Conservation (phyloP, 108 stramenopile genomes). For the Pseudonitzschia pungens region DNA sequence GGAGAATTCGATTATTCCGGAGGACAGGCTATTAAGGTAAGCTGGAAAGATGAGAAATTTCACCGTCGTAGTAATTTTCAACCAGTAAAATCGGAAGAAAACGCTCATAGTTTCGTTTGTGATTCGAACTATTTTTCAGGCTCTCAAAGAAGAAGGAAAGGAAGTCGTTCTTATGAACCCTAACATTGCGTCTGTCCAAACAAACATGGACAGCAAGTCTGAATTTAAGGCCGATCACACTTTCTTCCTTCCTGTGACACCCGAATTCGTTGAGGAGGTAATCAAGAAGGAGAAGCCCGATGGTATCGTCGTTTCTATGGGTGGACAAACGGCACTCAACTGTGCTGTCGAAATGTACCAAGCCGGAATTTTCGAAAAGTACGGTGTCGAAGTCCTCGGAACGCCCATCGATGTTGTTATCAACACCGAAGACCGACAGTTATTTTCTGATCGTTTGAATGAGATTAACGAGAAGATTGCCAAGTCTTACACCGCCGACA, state of each 20-base stretch:
- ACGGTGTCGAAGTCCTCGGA: constrained; percentile 92
- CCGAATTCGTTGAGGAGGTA: constrained; percentile 94
- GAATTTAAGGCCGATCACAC: constrained; percentile 85
- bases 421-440: constrained; percentile 97
- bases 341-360: constrained; percentile 92
- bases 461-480: constrained; percentile 98
- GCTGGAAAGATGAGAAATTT: neutral
- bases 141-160: constrained; percentile 97
- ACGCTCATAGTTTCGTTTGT: constrained; percentile 8
- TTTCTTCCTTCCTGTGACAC: constrained; percentile 96
- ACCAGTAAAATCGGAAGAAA: neutral
- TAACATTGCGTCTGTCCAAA: constrained; percentile 99
- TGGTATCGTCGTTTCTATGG: constrained; percentile 96
- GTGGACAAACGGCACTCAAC: constrained; percentile 99
- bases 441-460: constrained; percentile 89
- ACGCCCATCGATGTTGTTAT: constrained; percentile 94
- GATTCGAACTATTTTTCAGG: constrained; percentile 36
- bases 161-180: constrained; percentile 99
- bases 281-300: constrained; percentile 97
- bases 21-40: constrained; percentile 94
- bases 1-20: constrained; percentile 99
- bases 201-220: constrained; percentile 92
- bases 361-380: constrained; percentile 89
- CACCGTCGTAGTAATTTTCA: too few species aligned
- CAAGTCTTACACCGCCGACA: constrained; percentile 76